Conservation (phyloP, 2,329 filamentous ascomycete species). For the Coleophoma cylindrospora region DNA sequence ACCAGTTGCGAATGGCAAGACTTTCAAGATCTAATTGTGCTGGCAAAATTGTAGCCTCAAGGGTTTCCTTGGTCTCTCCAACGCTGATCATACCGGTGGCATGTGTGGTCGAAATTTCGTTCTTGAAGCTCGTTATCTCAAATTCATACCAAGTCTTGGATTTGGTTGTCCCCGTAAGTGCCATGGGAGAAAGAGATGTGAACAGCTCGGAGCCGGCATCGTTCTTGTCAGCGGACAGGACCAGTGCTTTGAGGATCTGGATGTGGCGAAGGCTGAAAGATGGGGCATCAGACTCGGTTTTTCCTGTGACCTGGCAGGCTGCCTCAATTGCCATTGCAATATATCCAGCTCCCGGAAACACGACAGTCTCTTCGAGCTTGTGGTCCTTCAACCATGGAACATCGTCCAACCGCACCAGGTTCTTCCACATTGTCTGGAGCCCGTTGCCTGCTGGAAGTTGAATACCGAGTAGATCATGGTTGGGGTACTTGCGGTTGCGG, state of each 20-base stretch:
- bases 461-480: slow-evolving; percentile 1
- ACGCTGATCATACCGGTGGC: slow-evolving; percentile 2
- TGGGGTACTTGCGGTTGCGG: not conserved
- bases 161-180: not conserved
- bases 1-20: slow-evolving; percentile 10
- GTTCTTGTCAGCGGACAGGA: not conserved
- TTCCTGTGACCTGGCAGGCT: not conserved
- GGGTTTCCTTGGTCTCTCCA: not conserved
- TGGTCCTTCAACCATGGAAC: slow-evolving; percentile 1
- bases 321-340: not conserved
- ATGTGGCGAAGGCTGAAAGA: not conserved
- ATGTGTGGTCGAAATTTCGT: slow-evolving; percentile 6
- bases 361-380: not conserved
- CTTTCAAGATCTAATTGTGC: not conserved
- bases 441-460: not conserved
- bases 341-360: slow-evolving; percentile 1
- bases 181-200: not conserved
- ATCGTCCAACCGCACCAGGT: not conserved
- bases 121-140: slow-evolving; percentile 3
- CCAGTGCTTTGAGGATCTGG: not conserved
- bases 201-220: not conserved
- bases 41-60: not conserved
- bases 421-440: not conserved
- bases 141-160: slow-evolving; percentile 7
- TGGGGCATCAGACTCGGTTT: not conserved